Conservation (phyloP, 179 eudicot genomes). For the Carnegiea gigantea region DNA sequence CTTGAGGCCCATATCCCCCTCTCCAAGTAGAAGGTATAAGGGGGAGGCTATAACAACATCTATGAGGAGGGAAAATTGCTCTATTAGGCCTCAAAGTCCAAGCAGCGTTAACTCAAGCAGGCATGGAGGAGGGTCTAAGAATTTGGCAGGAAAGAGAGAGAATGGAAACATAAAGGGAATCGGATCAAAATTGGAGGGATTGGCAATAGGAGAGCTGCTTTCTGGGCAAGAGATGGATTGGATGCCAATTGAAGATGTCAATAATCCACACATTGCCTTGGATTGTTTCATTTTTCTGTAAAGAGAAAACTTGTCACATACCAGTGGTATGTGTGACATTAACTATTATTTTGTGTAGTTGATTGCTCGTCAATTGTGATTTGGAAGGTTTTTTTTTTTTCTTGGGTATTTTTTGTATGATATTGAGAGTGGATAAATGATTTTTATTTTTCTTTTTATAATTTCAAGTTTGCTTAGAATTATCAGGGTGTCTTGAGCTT, state of each 20-base stretch:
- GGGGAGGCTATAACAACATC: constrained; percentile 23
- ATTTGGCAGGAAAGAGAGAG: constrained; percentile 34
- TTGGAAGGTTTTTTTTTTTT: neutral
- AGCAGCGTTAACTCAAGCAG: constrained; percentile 27
- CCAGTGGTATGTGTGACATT: neutral
- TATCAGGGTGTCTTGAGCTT: neutral
- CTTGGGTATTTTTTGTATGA: neutral
- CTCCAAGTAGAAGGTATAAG: constrained; percentile 55
- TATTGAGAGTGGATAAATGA: neutral
- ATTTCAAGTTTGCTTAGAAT: too few relatives aligned
- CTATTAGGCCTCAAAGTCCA: constrained; percentile 44
- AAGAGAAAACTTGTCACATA: neutral
- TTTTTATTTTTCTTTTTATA: too few relatives aligned
- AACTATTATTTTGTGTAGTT: neutral
- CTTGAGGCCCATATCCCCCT: constrained; percentile 51
- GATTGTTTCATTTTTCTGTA: constrained; percentile 79
- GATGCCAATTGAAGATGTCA: constrained; percentile 54
- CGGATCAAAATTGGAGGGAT: constrained; percentile 41
- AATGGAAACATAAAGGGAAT: constrained; percentile 25
- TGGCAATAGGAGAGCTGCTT: constrained; percentile 31
- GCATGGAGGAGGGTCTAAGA: constrained; percentile 17
- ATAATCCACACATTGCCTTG: constrained; percentile 74
- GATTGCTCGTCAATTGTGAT: neutral
- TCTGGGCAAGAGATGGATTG: constrained; percentile 35
- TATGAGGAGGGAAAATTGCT: constrained; percentile 31